Conservation (phyloP, 352 stramenopile genomes). For the Pythium apleroticum region DNA sequence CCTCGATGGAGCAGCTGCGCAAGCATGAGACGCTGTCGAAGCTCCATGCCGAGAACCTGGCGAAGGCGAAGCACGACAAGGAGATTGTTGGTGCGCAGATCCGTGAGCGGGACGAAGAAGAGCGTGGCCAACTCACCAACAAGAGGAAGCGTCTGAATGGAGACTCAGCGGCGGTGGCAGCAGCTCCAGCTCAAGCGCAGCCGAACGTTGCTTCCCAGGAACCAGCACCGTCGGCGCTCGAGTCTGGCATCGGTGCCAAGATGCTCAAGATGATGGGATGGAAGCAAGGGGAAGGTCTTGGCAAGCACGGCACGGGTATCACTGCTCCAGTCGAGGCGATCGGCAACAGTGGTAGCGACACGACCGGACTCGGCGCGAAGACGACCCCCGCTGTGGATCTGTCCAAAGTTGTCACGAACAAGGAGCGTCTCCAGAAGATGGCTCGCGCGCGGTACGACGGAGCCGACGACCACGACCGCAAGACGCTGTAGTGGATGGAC, state of each 20-base stretch:
- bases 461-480: slow-evolving; percentile 18
- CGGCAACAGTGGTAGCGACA: slow-evolving; percentile 42
- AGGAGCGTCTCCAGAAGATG: slow-evolving; percentile 63
- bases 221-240: slow-evolving; percentile 29
- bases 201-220: slow-evolving; percentile 9
- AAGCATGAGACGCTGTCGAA: slow-evolving; percentile 83
- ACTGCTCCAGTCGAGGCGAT: slow-evolving; percentile 58
- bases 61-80: slow-evolving; percentile 77
- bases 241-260: slow-evolving; percentile 75
- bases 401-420: slow-evolving; percentile 50
- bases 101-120: slow-evolving; percentile 58
- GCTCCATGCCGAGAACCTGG: slow-evolving; percentile 71
- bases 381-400: slow-evolving; percentile 40
- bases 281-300: slow-evolving; percentile 80
- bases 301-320: slow-evolving; percentile 79
- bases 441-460: slow-evolving; percentile 61
- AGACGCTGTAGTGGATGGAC: slow-evolving; percentile 6
- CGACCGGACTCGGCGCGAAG: slow-evolving; percentile 51
- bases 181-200: neutral
- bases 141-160: slow-evolving; percentile 13
- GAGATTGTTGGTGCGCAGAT: slow-evolving; percentile 57
- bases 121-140: slow-evolving; percentile 26
- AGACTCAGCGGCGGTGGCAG: neutral
- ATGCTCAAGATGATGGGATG: slow-evolving; percentile 90
- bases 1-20: slow-evolving; percentile 61